Evolutionary conservation across 2,329 filamentous ascomycete species (phyloP).

Genomic region (Aphanocladium album): DNA sequence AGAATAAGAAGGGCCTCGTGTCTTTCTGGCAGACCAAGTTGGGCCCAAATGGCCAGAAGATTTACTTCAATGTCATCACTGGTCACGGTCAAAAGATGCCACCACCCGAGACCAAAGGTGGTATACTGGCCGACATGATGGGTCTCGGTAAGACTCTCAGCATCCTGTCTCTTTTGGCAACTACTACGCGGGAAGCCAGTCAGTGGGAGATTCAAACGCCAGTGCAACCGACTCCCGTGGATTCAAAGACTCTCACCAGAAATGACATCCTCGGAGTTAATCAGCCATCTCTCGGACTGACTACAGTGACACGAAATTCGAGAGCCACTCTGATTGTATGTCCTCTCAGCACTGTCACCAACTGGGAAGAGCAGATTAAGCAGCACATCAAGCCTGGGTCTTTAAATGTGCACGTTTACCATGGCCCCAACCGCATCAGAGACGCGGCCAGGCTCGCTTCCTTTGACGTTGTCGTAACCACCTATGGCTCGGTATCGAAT

Average conservation of each 20-base stretch:
- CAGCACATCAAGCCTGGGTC: conserved; percentile 64
- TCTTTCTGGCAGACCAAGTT: conserved; percentile 71
- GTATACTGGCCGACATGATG: conserved; percentile 82
- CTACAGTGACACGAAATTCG: conserved; percentile 58
- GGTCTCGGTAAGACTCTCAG: conserved; percentile 83
- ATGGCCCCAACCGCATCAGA: conserved; percentile 71
- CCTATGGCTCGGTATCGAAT: conserved; percentile 81
- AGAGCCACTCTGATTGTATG: conserved; percentile 82
- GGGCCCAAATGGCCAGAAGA: conserved; percentile 44
- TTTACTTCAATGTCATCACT: conserved; percentile 83
- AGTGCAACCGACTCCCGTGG: conserved; percentile 39
- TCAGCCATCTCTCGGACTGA: conserved; percentile 43
- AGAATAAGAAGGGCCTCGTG: conserved; percentile 56
- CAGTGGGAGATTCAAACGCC: conserved; percentile 56
- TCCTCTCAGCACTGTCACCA: conserved; percentile 84
- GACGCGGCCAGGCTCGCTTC: conserved; percentile 62
- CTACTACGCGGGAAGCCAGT: conserved; percentile 57
- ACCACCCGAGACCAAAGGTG: conserved; percentile 64
- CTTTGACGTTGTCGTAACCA: conserved; percentile 85
- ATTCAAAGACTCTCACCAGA: conserved; percentile 32
- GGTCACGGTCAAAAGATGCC: conserved; percentile 55
- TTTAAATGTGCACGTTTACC: conserved; percentile 76
- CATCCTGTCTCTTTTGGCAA: conserved; percentile 71
- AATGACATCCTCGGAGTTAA: conserved; percentile 25
- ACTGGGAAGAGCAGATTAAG: conserved; percentile 91